phyloP scores from a whole-genome alignment of 73 alveolate species.

The Breviolum minutum region DNA sequence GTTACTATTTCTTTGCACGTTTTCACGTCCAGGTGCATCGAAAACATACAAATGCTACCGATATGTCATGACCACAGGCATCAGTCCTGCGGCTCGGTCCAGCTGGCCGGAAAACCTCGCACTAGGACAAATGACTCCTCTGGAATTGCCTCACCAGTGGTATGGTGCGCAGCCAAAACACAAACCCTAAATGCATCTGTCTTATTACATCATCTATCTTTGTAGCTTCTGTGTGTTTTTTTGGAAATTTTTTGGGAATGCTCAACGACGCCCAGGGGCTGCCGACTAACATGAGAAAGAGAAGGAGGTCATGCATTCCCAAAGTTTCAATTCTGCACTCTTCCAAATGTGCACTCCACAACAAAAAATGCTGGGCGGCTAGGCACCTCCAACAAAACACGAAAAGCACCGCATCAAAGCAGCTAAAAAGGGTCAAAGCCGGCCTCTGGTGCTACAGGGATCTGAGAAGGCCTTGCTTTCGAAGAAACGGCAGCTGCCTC shows the following conservation, averaged over 20 bases:
- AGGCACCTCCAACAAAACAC: too few relatives aligned
- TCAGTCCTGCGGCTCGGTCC: slow-evolving; percentile 76
- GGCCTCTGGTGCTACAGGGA: neutral
- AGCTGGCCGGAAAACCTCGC: slow-evolving; percentile 69
- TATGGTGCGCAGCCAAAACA: neutral
- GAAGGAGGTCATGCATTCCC: too few relatives aligned
- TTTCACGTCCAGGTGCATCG: neutral
- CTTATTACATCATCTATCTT: too few relatives aligned
- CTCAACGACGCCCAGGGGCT: too few relatives aligned
- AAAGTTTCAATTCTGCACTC: too few relatives aligned
- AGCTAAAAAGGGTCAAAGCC: too few relatives aligned
- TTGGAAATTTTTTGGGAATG: too few relatives aligned
- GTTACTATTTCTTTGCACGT: neutral
- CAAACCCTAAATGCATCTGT: neutral
- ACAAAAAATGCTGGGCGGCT: too few relatives aligned
- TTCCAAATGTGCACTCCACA: too few relatives aligned
- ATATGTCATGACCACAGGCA: neutral
- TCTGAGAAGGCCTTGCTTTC: slow-evolving; percentile 32
- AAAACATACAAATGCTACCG: neutral
- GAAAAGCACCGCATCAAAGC: too few relatives aligned
- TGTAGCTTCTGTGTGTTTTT: too few relatives aligned
- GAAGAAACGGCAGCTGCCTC: neutral
- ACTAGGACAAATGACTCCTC: slow-evolving; percentile 70
- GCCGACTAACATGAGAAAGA: too few relatives aligned
- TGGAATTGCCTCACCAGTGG: neutral